phyloP scores from a whole-genome alignment of 345 rosid species.

The Salix udensis region DNA sequence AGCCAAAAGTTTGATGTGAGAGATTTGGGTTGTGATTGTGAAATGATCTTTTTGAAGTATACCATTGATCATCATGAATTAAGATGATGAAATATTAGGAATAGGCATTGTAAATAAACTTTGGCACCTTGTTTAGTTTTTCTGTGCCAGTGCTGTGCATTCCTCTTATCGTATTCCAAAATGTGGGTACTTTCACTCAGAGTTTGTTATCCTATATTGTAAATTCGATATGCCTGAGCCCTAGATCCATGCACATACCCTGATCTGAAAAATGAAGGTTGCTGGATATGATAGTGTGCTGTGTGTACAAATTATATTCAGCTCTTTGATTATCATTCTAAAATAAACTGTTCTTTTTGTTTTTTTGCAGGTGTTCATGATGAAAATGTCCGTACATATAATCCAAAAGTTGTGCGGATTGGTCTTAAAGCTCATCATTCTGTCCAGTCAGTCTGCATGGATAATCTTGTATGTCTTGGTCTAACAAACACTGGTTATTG shows the following conservation, averaged over 20 bases:
- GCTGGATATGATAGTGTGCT: background rate
- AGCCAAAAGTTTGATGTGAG: background rate
- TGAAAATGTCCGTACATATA: slow-evolving; percentile 62
- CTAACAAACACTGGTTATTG: background rate
- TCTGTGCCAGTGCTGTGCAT: background rate
- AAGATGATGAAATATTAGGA: background rate
- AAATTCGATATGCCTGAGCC: background rate
- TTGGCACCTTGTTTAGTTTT: background rate
- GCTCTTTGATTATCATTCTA: background rate
- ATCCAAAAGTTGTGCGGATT: slow-evolving; percentile 87
- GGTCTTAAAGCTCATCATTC: slow-evolving; percentile 97
- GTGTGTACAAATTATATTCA: background rate
- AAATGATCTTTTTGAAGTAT: background rate
- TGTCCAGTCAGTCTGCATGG: slow-evolving; percentile 68
- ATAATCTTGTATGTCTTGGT: slow-evolving; percentile 69
- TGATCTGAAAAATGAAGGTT: background rate
- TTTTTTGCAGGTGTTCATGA: slow-evolving; percentile 64
- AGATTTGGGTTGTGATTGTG: background rate
- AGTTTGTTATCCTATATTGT: background rate
- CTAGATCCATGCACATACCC: background rate
- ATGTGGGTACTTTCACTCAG: background rate
- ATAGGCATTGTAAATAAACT: background rate
- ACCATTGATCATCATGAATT: background rate
- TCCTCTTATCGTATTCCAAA: background rate
- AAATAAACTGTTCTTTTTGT: slow-evolving; percentile 7